Evolutionary conservation across 257 asterid species (phyloP), one percentile per base, ranked within the genome.

Genomic region (Scutellaria barbata): DNA sequence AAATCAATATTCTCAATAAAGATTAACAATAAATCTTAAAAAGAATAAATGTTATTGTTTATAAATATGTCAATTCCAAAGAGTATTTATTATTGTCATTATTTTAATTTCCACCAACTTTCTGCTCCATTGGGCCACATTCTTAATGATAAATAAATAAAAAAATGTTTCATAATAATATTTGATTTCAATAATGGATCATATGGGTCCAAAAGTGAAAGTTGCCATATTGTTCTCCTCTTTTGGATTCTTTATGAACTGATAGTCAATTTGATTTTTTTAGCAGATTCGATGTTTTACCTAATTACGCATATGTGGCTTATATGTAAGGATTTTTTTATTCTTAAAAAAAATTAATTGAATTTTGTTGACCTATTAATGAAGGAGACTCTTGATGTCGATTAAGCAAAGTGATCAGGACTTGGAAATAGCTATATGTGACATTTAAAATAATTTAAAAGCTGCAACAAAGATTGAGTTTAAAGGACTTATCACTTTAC

Each of bases 101-200:
- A 30, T 33, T 65, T 53, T 41, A 54, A 61, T 78, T 54, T 61
- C 76, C 69, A 73, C 76, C 78, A 60, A 68, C 68, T 68, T 68
- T 61, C 17, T 50, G 58, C 57, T 47, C 66, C 33, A 12, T 30
- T 17, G 76, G 75, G 40, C 76, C 78, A 73, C 63, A 9, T 52
- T 61, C 30, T 61, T 67, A 53, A 73, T 20, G 41, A 73, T 46
- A 62, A 63, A 63, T 39, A 9, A 40, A 46, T n/a, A 17, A 22
- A 54, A 33, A 2, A 39, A 68, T 61, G 47, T 11, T 7, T 51
- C 10, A 8, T 7, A 45, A 8, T 7, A 45, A 13, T 42, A 53
- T 55, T 56, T 30, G 3, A 66, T 46, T 40, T 42, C 68, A 50
- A 66, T 66, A 58, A 72, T 60, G 64, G 57, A 53, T 72, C 12